Evolutionary conservation across 202 grass and related monocot genomes (phyloP), one percentile per base, ranked within the genome.

Genomic region (Elaeis oleifera): DNA sequence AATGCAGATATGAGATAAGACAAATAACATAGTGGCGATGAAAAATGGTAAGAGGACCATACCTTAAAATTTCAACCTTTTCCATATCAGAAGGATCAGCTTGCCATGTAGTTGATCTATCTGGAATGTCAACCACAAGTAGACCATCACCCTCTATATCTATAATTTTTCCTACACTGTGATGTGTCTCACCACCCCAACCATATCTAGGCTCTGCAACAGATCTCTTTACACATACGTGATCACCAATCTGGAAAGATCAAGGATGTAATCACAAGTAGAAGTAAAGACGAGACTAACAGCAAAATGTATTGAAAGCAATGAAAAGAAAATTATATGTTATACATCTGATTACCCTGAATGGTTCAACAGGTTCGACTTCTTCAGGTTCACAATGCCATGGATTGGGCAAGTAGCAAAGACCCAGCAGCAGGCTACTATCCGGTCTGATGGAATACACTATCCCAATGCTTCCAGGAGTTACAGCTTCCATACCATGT

Each of bases 11-110:
- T 56, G 16, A 59, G 36, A 16, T 60, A 53, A 56, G 58, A 1
- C 0, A 36, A 36, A 50, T 44, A 44, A 7, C 16, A 67, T 25
- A 8, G 21, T 44, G 16, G 22, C 29, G 67, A 39, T 39, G 49
- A 28, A 3, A 61, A 9, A 56, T 62, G 52, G 60, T 72, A 64
- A 51, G 53, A 24, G 58, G 22, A 74, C 16, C 18, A 24, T 89
- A 87, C 94, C 80, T 84, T 99, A 65, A 99, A 94, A 21, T 82
- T 84, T 99, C 94, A 5, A 99, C 84, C 59, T 89, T 99, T 72
- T 99, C 94, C 88, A 99, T 89, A 81, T 99, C 94, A 67, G 88
- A 99, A 61, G 94, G 94, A 89, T 99, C 94, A 22, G 88, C 94
- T 78, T 94, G 88, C 94, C 94, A 99, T 1, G 13, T 1, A 50